Base-by-base conservation (phyloP, 169 alveolate species). In the Eimeria sp. region DNA sequence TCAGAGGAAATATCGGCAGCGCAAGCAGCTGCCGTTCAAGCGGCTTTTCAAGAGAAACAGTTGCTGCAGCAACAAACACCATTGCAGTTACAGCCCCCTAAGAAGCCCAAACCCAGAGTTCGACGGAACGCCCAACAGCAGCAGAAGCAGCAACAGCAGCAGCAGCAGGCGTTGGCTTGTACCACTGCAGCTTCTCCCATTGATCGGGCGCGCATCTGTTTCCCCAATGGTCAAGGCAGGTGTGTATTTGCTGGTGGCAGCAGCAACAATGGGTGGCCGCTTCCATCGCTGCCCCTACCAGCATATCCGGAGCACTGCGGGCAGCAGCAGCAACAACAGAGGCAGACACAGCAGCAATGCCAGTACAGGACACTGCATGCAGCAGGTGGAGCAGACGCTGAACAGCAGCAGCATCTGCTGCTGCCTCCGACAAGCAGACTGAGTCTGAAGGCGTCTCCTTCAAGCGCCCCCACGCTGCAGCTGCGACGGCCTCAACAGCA, bases 311-410 rank as follows among this genome's bases (percentile, higher is more conserved):
- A 73, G 20, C 51, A 18, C 51, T 45, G 14, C 51, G 20, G n/a
- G 84, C 84, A 73, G 84, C 84, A 73, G 47, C 84, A 73, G 84
- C 84, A 25, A 1, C 54, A 73, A n/a, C 27, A 18, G 47, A 20
- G 27, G n/a, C 84, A 25, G 84, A 22, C 30, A n/a, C 84, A 73
- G 47, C 84, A n/a, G 84, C 84, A 73, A 20, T 45, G 27, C n/a
- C 54, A 73, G 84, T 45, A 22, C 27, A 47, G 27, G 84, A 47
- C 54, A 20, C 84, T 27, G 84, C 84, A 73, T 1, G 84, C 57
- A 34, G 20, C 84, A 73, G 57, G 10, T 4, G 57, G n/a, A 10
- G 84, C 47, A 11, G 54, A 7, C 2, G 61, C 61, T 54, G 6
- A 7, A 14, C 61, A 14, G 61, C 20, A 54, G 61, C 61, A 54